These are phyloP conservation scores for Sporothrix sp. DNA, from an alignment of 2,329 filamentous ascomycete species.

Conservation along the genomic window DNA sequence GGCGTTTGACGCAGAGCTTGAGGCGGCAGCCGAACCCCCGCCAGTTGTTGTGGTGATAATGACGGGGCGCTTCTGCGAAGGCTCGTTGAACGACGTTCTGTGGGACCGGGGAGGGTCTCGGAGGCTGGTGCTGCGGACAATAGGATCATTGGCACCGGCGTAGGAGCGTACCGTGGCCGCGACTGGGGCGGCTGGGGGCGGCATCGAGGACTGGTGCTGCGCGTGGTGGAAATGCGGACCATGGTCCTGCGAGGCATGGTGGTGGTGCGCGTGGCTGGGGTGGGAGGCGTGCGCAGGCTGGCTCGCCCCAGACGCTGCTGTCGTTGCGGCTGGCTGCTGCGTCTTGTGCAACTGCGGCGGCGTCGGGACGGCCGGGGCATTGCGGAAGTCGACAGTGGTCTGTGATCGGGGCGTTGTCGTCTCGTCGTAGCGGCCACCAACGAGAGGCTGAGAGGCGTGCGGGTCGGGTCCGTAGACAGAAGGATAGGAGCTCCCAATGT, in stretches of 20 bases:
- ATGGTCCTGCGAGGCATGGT: not conserved
- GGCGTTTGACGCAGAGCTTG: not conserved
- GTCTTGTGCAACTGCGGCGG: slow-evolving; percentile 14
- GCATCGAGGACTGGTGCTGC: slow-evolving; percentile 22
- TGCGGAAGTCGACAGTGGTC: slow-evolving; percentile 13
- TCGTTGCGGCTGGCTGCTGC: slow-evolving; percentile 6
- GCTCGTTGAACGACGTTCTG: slow-evolving; percentile 43
- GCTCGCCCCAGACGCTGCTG: not conserved
- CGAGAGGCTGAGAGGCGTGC: slow-evolving; percentile 30
- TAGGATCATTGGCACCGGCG: slow-evolving; percentile 43
- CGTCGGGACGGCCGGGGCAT: slow-evolving; percentile 15
- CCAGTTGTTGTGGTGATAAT: slow-evolving; percentile 47
- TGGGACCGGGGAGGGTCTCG: slow-evolving; percentile 40
- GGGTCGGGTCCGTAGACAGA: slow-evolving; percentile 39
- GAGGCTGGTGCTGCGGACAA: slow-evolving; percentile 36
- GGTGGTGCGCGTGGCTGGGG: slow-evolving; percentile 8
- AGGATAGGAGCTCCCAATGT: slow-evolving; percentile 34
- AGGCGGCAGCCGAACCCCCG: slow-evolving; percentile 18
- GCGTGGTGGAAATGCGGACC: slow-evolving; percentile 1
- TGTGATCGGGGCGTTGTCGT: slow-evolving; percentile 12
- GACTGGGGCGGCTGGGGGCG: slow-evolving; percentile 16
- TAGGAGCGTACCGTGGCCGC: slow-evolving; percentile 41
- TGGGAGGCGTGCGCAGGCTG: slow-evolving; percentile 1
- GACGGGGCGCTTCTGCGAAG: slow-evolving; percentile 40
- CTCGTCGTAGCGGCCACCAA: slow-evolving; percentile 14